A percentile compares a stretch with the other conserved stretches of the same genome.
Evolutionary conservation across 1,284 basidiomycete genomes (phyloP).

Genomic region (Kalmanozyma brasiliensis): DNA sequence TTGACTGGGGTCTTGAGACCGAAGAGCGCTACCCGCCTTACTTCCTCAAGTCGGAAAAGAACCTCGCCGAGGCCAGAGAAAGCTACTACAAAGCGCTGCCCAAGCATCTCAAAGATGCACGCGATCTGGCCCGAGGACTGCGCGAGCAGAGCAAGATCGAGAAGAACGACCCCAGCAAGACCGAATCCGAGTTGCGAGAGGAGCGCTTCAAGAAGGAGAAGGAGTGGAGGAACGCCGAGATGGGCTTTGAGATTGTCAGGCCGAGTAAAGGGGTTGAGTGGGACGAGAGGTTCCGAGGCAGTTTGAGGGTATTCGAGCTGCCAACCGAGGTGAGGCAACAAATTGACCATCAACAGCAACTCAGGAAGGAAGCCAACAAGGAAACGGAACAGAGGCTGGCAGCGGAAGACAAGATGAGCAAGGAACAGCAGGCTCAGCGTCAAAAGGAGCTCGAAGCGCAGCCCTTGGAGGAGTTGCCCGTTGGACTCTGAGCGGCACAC

Average conservation of each 20-base stretch:
- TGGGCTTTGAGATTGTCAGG: constrained; percentile 81
- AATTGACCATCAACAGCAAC: constrained; percentile 25
- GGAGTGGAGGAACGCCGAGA: constrained; percentile 80
- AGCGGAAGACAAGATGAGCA: constrained; percentile 19
- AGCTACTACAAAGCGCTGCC: constrained; percentile 82
- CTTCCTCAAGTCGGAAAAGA: constrained; percentile 73
- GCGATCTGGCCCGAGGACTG: constrained; percentile 79
- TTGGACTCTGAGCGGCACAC: constrained; percentile 4
- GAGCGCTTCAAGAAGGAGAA: constrained; percentile 76
- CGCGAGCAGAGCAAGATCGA: constrained; percentile 90
- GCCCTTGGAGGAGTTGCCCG: constrained; percentile 31
- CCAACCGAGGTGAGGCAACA: constrained; percentile 37
- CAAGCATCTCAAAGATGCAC: constrained; percentile 77
- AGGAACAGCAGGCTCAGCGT: constrained; percentile 28
- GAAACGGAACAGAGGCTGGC: constrained; percentile 14
- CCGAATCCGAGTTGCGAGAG: constrained; percentile 82
- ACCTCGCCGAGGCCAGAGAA: constrained; percentile 77
- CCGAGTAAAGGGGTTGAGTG: constrained; percentile 76
- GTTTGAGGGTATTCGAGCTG: constrained; percentile 72
- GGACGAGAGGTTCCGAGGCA: constrained; percentile 79
- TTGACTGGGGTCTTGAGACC: constrained; percentile 78
- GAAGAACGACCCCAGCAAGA: constrained; percentile 80
- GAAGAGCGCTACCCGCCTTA: constrained; percentile 80
- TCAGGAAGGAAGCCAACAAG: constrained; percentile 20
- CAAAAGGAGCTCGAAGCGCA: constrained; percentile 39